Evolutionary conservation across 768 basidiomycete genomes (phyloP).

Genomic region (Russula sp.): DNA sequence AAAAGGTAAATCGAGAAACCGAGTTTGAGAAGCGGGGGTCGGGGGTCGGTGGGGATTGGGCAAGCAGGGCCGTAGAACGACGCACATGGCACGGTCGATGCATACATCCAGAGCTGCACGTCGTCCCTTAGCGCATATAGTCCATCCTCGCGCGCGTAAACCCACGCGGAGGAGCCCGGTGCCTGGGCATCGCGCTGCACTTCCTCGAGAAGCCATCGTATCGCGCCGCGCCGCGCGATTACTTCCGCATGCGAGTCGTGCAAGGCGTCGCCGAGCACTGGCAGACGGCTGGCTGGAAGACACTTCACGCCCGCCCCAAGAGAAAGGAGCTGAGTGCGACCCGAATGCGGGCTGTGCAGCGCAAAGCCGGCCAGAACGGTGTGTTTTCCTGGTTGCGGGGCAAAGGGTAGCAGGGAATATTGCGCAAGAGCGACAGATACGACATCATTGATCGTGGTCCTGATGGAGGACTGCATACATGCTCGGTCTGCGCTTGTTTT

Average conservation of each 20-base stretch:
- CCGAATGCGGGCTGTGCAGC: conserved; percentile 36
- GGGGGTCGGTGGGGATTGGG: too few species aligned
- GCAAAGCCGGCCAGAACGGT: conserved; percentile 56
- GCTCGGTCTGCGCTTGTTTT: not conserved
- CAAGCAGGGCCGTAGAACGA: conserved; percentile 4
- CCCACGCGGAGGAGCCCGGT: conserved; percentile 43
- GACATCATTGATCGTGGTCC: conserved; percentile 26
- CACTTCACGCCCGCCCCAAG: conserved; percentile 84
- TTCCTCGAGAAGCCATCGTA: conserved; percentile 79
- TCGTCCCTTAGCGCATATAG: conserved; percentile 42
- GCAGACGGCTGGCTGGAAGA: conserved; percentile 56
- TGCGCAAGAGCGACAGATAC: conserved; percentile 37
- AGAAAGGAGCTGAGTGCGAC: conserved; percentile 51
- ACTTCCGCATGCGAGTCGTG: conserved; percentile 94
- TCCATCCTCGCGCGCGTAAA: conserved; percentile 33
- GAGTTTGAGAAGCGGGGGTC: too few species aligned
- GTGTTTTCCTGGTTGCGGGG: conserved; percentile 50
- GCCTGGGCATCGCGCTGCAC: conserved; percentile 34
- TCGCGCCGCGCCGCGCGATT: conserved; percentile 72
- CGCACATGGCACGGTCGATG: conserved; percentile 65
- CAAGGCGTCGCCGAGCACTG: conserved; percentile 65
- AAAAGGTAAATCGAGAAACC: not conserved
- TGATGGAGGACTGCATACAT: conserved; percentile 17
- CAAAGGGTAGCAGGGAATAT: conserved; percentile 44
- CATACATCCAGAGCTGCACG: conserved; percentile 60